A percentile compares a stretch with the other conserved stretches of the same genome.
These are phyloP conservation scores for Nannochloropsis salina DNA, from an alignment of 108 stramenopile species.

Conservation along the genomic window DNA sequence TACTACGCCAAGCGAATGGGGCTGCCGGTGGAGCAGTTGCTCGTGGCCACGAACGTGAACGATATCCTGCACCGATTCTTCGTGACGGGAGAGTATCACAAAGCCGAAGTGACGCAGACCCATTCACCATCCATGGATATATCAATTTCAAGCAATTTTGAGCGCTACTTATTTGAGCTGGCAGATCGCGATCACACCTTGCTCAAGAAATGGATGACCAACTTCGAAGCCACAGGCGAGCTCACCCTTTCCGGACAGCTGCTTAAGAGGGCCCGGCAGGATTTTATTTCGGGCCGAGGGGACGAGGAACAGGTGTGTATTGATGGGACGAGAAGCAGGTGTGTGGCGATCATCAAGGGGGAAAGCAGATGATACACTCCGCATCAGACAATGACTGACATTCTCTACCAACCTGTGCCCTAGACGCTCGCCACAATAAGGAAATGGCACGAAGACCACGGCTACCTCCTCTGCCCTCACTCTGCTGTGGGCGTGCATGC, in stretches of 20 bases:
- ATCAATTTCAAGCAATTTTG: slow-evolving; percentile 96
- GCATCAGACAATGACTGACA: neutral
- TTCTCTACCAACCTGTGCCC: neutral
- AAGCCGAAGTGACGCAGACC: slow-evolving; percentile 65
- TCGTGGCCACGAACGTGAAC: slow-evolving; percentile 97
- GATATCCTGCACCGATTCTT: slow-evolving; percentile 98
- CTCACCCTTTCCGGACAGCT: slow-evolving; percentile 71
- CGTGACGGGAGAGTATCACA: slow-evolving; percentile 81
- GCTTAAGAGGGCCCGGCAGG: slow-evolving; percentile 67
- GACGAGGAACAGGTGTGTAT: slow-evolving; percentile 20
- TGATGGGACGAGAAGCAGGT: neutral
- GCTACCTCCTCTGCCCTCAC: slow-evolving; percentile 95
- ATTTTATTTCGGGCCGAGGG: slow-evolving; percentile 70
- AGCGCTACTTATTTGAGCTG: slow-evolving; percentile 88
- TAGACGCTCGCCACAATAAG: slow-evolving; percentile 1
- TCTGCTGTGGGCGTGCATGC: slow-evolving; percentile 85
- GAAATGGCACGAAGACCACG: slow-evolving; percentile 59
- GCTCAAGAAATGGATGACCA: slow-evolving; percentile 77
- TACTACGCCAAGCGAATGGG: slow-evolving; percentile 98
- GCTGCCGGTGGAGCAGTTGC: slow-evolving; percentile 77
- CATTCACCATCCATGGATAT: slow-evolving; percentile 97
- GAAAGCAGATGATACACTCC: neutral
- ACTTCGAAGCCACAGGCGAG: slow-evolving; percentile 81
- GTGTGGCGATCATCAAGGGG: neutral
- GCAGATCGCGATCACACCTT: slow-evolving; percentile 75